Conservation (phyloP, 2,329 filamentous ascomycete species). For the Mollisia scopiformis region DNA sequence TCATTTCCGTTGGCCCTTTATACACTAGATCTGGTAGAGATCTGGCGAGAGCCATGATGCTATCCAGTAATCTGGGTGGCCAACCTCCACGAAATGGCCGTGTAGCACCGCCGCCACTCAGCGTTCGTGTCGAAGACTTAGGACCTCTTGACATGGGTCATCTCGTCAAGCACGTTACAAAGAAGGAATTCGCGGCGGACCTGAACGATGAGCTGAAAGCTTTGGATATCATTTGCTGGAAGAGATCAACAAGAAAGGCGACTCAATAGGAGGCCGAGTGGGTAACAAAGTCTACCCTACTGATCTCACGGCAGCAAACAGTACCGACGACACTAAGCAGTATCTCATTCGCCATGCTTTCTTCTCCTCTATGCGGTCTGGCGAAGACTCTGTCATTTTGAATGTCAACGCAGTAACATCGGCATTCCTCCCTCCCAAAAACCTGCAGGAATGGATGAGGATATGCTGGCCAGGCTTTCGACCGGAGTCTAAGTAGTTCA, state of each 20-base stretch:
- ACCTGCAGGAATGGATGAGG: slow-evolving; percentile 9
- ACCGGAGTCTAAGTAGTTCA: background rate
- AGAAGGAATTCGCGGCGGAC: background rate
- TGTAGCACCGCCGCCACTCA: too few relatives aligned
- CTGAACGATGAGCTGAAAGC: slow-evolving; percentile 2
- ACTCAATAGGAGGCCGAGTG: background rate
- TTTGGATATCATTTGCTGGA: slow-evolving; percentile 20
- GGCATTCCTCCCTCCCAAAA: slow-evolving; percentile 13
- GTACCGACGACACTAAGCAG: background rate
- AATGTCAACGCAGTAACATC: slow-evolving; percentile 19
- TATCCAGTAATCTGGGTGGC: too few relatives aligned
- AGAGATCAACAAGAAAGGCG: slow-evolving; percentile 3
- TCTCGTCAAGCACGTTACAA: background rate
- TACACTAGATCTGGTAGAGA: background rate
- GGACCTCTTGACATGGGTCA: background rate
- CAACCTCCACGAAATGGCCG: too few relatives aligned
- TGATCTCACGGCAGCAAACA: background rate
- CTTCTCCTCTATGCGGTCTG: slow-evolving; percentile 21
- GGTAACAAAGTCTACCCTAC: slow-evolving; percentile 13
- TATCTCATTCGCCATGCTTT: slow-evolving; percentile 8
- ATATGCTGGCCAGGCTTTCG: background rate
- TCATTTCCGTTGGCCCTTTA: background rate
- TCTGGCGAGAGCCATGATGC: too few relatives aligned
- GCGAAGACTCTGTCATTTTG: slow-evolving; percentile 8
- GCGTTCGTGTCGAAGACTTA: background rate